Base-by-base conservation (phyloP, 2,329 filamentous ascomycete genomes). In the Leptographium wingfieldii region DNA sequence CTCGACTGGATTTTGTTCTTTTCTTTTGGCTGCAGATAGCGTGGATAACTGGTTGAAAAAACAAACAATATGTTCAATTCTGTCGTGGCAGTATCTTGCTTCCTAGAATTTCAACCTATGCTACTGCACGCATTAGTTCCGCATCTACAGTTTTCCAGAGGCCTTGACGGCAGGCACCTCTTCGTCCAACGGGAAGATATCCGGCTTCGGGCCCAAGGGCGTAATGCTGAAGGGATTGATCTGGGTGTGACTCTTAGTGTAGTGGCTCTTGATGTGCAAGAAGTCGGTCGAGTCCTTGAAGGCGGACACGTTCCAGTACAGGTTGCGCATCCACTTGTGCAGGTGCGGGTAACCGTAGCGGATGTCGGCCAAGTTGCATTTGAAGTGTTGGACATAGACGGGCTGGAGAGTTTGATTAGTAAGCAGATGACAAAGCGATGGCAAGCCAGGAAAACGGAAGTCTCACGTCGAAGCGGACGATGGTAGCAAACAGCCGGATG, bases 191-290 rank as follows among this genome's bases (percentile, higher is more conserved):
- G 81, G 82, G 73, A 96, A 68, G 63, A 99, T 87, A 74, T 95
- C 81, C 48, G 92, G 92, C 68, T 90, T 67, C 5, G 94, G 92
- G 0, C 92, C 92, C 19, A 95, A 69, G 1, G 92, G 92, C 29
- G 90, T 92, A 69, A 99, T 95, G 48, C 78, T 76, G 56, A 76
- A 72, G 19, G 83, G 84, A 72, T 87, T 87, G 69, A 87, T 86
- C 74, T 87, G 80, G 11, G 77, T 77, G 67, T 84, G 81, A 65
- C 79, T 83, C 66, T 78, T 75, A 62, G 81, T 83, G 70, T 82
- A 83, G 70, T 86, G 83, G 71, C 77, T 87, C 82, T 95, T 96
- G 76, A 97, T 97, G 74, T 99, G 94, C 72, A 95, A 83, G 71
- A 95, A 96, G 72, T 96, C 82, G 27, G 92, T 95, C 63, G 91